These are phyloP conservation scores for Acanthamoeba pearcei DNA, from an alignment of 208 protist species.

Conservation along the genomic window DNA sequence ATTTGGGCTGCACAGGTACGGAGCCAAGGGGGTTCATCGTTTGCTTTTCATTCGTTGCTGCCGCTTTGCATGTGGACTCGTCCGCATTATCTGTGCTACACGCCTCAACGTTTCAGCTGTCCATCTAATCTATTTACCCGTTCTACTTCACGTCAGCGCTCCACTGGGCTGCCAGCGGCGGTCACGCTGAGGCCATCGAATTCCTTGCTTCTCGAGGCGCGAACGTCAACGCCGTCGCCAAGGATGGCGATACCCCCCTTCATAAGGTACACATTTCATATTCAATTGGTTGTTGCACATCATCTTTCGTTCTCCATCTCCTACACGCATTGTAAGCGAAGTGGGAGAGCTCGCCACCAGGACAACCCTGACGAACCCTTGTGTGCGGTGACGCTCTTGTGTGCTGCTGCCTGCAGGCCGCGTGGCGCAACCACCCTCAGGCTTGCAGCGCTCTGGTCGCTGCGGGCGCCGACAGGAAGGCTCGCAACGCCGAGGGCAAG, in stretches of 20 bases:
- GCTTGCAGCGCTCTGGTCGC: constrained; percentile 36
- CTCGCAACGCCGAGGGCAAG: constrained; percentile 22
- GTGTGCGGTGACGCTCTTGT: background rate
- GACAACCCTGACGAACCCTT: background rate
- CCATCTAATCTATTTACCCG: background rate
- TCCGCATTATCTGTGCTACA: background rate
- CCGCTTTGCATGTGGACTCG: background rate
- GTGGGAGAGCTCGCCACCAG: background rate
- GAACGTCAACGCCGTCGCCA: constrained; percentile 42
- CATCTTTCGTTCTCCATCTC: background rate
- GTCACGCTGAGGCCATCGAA: constrained; percentile 53
- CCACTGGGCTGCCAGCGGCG: constrained; percentile 69
- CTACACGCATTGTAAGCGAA: background rate
- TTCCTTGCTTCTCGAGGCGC: background rate
- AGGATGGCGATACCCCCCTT: constrained; percentile 64
- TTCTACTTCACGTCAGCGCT: background rate
- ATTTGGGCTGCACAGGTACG: constrained; percentile 52
- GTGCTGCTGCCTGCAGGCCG: constrained; percentile 1
- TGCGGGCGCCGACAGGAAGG: constrained; percentile 33
- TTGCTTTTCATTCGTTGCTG: background rate
- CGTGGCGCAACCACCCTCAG: constrained; percentile 59
- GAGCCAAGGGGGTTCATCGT: background rate
- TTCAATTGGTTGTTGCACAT: background rate
- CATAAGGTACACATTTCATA: constrained; percentile 48
- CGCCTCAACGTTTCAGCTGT: background rate